Evolutionary conservation across 2,329 filamentous ascomycete genomes (phyloP).

Genomic region (Sarocladium oryzae): DNA sequence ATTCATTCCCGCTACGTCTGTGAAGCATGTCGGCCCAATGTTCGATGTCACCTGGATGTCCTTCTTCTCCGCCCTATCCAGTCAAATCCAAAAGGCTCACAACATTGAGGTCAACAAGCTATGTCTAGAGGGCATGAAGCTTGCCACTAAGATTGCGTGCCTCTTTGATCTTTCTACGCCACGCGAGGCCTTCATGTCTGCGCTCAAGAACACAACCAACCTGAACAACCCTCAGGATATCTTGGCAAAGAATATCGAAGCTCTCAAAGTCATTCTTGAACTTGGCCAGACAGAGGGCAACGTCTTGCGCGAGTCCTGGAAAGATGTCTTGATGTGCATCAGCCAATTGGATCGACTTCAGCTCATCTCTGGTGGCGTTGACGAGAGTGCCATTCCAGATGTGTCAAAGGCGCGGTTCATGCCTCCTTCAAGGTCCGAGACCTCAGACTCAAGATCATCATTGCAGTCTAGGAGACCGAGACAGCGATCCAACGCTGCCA

Average conservation of each 20-base stretch:
- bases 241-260: slow-evolving; percentile 92
- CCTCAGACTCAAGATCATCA: slow-evolving; percentile 57
- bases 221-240: slow-evolving; percentile 94
- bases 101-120: slow-evolving; percentile 88
- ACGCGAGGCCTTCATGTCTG: slow-evolving; percentile 88
- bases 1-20: slow-evolving; percentile 90
- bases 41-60: slow-evolving; percentile 99
- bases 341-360: slow-evolving; percentile 94
- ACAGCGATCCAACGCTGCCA: slow-evolving; percentile 48
- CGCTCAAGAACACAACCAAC: slow-evolving; percentile 88
- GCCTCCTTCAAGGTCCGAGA: slow-evolving; percentile 48
- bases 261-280: slow-evolving; percentile 83
- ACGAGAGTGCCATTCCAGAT: slow-evolving; percentile 87
- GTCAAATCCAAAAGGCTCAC: slow-evolving; percentile 86
- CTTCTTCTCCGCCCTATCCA: slow-evolving; percentile 89
- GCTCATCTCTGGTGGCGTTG: slow-evolving; percentile 88
- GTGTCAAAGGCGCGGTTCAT: slow-evolving; percentile 77
- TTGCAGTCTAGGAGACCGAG: slow-evolving; percentile 49
- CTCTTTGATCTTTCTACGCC: slow-evolving; percentile 91
- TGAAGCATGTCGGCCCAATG: slow-evolving; percentile 95
- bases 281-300: slow-evolving; percentile 92
- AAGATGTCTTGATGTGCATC: slow-evolving; percentile 89
- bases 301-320: slow-evolving; percentile 82
- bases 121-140: slow-evolving; percentile 91
- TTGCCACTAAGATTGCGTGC: slow-evolving; percentile 89